Base-by-base conservation (phyloP, 768 basidiomycete species). In the Rubroboletus pulcherrimus region DNA sequence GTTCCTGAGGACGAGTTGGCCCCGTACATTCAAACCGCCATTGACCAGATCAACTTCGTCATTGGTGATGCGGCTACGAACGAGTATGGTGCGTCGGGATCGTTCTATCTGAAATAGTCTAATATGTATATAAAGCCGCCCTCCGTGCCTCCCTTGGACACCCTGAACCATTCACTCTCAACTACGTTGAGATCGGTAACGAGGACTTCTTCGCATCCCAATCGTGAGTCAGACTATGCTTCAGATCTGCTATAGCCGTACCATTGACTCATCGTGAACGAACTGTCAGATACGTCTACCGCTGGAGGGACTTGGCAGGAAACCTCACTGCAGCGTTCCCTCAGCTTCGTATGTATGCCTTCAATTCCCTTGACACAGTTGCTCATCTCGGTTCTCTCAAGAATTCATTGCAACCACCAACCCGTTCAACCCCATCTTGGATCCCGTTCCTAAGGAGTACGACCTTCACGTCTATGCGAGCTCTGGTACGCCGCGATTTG, bases 31-130 rank as follows among this genome's bases (percentile, higher is more conserved):
- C 77, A 82, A 63, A 73, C 80, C 56, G 81, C 82, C 1, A 75
- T 77, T 33, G 78, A 81, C 53, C 81, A 85, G 78, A 81, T 84
- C 56, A 80, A 83, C 61, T 85, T 84, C 58, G 82, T 77, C 14
- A 75, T 84, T n/a, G 84, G 83, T 4, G 75, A 81, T 56, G 70
- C 77, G 2, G 57, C 66, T 6, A 76, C 72, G 38, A 81, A 76
- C 47, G 72, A 71, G 33, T 66, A 53, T 44, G 61, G 61, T 62
- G 41, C 9, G 47, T 49, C 4, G 2, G 10, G 43, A 75, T 77
- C 17, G 7, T 30, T n/a, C 7, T 11, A 8, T 9, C 7, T 5
- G 31, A 34, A 10, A 4, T n/a, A 2, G 5, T 33, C 60, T 51
- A 30, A 62, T 26, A 17, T 3, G 8, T 26, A n/a, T 43, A 15